Evolutionary conservation across 2,329 filamentous ascomycete species (phyloP).

Genomic region (Diaporthe longicolla): DNA sequence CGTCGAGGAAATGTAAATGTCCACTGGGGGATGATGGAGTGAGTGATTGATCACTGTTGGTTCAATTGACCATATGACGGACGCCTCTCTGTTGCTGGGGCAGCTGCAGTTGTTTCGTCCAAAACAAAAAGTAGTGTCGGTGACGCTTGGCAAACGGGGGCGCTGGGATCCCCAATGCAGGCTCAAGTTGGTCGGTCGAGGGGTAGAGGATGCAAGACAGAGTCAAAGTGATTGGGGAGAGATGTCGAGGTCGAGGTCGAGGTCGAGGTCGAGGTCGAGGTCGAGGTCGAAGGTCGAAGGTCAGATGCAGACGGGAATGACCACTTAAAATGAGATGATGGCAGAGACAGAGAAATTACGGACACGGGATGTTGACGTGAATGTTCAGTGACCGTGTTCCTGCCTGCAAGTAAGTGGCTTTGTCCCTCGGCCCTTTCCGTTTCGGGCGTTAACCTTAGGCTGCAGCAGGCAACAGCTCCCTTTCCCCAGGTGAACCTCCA

Average conservation of each 20-base stretch:
- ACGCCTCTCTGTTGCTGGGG: neutral
- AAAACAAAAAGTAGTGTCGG: neutral
- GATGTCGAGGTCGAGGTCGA: neutral
- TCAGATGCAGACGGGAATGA: neutral
- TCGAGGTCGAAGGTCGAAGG: neutral
- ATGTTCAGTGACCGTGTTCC: conserved; percentile 14
- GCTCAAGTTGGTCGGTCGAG: neutral
- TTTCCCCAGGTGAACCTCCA: neutral
- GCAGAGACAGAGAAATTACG: neutral
- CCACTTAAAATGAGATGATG: neutral
- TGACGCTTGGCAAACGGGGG: neutral
- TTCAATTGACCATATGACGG: neutral
- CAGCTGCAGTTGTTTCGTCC: neutral
- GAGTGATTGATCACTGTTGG: neutral
- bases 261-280: no score
- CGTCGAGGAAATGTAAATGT: neutral
- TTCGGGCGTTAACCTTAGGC: conserved; percentile 17
- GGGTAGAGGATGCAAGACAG: neutral
- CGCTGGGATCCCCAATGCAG: neutral
- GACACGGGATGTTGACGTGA: neutral
- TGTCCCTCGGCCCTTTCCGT: conserved; percentile 5
- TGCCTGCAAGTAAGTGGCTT: conserved; percentile 3
- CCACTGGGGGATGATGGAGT: neutral
- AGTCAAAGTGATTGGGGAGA: neutral
- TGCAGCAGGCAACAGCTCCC: conserved; percentile 35